A percentile compares a stretch with the other conserved stretches of the same genome.
Conservation (phyloP, 1,139 yeast species). For the Torulaspora globosa region DNA sequence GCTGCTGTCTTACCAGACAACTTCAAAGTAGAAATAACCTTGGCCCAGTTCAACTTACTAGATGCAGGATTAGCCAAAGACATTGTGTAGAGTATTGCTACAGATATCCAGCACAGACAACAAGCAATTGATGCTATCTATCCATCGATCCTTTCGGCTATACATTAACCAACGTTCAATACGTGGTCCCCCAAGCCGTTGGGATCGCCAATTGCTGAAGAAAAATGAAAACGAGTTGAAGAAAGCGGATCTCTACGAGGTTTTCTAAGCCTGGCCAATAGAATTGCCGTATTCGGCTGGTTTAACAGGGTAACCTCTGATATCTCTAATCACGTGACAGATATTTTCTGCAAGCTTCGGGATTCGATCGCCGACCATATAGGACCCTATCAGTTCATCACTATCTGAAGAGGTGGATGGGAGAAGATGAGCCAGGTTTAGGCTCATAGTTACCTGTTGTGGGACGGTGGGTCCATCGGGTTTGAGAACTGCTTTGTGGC, state of each 20-base stretch:
- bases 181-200: neutral
- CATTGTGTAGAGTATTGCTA: slow-evolving; percentile 19
- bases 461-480: neutral
- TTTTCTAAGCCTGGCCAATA: neutral
- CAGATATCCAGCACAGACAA: neutral
- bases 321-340: neutral
- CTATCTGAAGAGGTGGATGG: neutral
- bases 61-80: slow-evolving; percentile 58
- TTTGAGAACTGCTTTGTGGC: neutral
- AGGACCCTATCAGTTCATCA: neutral
- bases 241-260: neutral
- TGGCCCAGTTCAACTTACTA: slow-evolving; percentile 92
- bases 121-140: neutral
- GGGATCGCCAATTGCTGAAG: neutral
- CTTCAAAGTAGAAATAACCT: slow-evolving; percentile 82
- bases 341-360: neutral
- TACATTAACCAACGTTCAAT: neutral
- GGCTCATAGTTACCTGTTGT: neutral
- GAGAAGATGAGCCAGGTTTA: neutral
- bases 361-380: neutral
- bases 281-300: neutral
- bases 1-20: slow-evolving; percentile 89
- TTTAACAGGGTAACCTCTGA: neutral
- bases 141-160: neutral
- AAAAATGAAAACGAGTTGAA: neutral